Conservation (phyloP, 1,139 yeast genomes). For the Candida albicans region DNA sequence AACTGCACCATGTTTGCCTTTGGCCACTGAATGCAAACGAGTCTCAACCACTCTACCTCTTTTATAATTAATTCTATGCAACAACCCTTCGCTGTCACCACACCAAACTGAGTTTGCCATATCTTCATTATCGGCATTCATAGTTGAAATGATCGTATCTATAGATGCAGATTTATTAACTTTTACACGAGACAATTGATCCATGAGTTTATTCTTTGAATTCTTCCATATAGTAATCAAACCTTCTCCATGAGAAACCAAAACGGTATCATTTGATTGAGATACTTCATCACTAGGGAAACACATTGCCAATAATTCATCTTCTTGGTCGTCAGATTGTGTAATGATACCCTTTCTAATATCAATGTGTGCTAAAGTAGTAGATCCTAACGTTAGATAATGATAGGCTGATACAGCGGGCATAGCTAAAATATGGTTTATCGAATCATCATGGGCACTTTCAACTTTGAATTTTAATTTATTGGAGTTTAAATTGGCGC, state of each 20-base stretch:
- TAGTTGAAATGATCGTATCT: conserved; percentile 74
- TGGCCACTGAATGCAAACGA: conserved; percentile 55
- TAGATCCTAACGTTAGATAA: conserved; percentile 78
- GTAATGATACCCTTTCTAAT: conserved; percentile 65
- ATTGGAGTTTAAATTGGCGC: conserved; percentile 42
- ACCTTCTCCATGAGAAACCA: conserved; percentile 88
- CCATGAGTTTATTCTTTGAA: conserved; percentile 62
- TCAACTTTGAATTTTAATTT: conserved; percentile 43
- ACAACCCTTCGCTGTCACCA: conserved; percentile 81
- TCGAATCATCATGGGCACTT: conserved; percentile 69
- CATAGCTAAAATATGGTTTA: conserved; percentile 71
- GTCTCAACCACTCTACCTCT: conserved; percentile 65
- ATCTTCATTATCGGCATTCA: conserved; percentile 63
- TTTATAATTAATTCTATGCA: conserved; percentile 66
- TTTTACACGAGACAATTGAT: conserved; percentile 79
- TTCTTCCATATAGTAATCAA: conserved; percentile 90
- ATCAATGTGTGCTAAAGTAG: conserved; percentile 79
- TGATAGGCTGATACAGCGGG: conserved; percentile 75
- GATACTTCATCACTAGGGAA: conserved; percentile 48
- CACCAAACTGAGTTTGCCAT: conserved; percentile 65
- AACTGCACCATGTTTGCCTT: conserved; percentile 30
- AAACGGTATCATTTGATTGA: conserved; percentile 60
- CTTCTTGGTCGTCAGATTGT: conserved; percentile 87
- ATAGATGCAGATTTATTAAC: conserved; percentile 72
- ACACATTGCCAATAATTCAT: conserved; percentile 77